Evolutionary conservation across 345 rosid genomes (phyloP).

Genomic region (Citrus cavaleriei): DNA sequence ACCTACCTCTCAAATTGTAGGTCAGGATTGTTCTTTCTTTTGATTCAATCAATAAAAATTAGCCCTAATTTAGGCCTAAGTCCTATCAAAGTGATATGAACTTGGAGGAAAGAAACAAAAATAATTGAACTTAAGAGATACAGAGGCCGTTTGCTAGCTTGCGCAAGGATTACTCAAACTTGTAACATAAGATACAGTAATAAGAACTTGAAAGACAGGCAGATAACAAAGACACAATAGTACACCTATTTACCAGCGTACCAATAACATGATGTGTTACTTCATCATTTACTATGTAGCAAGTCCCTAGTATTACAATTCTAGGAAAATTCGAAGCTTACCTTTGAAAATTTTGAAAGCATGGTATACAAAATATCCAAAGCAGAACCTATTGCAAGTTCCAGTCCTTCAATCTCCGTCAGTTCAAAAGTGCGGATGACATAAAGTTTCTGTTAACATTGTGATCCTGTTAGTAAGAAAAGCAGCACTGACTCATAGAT

Average conservation of each 20-base stretch:
- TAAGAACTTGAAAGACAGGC: not conserved
- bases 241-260: not conserved
- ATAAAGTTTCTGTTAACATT: slow-evolving; percentile 55
- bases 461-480: slow-evolving; percentile 11
- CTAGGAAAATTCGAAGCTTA: slow-evolving; percentile 15
- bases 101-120: too few relatives aligned
- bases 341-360: slow-evolving; percentile 68
- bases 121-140: not conserved
- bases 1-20: too few relatives aligned
- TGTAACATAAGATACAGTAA: not conserved
- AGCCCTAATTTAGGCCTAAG: too few relatives aligned
- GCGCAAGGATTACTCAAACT: not conserved
- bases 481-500: not conserved
- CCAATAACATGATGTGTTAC: not conserved
- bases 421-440: slow-evolving; percentile 59
- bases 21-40: too few relatives aligned
- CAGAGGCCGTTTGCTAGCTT: not conserved
- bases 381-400: slow-evolving; percentile 69
- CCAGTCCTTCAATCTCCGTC: slow-evolving; percentile 79
- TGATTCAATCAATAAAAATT: too few relatives aligned
- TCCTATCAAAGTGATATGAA: too few relatives aligned
- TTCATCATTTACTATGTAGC: not conserved
- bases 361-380: slow-evolving; percentile 55
- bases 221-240: not conserved
- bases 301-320: not conserved